phyloP scores from a whole-genome alignment of 495 filamentous ascomycete genomes.

The Penicillium malachiteum region DNA sequence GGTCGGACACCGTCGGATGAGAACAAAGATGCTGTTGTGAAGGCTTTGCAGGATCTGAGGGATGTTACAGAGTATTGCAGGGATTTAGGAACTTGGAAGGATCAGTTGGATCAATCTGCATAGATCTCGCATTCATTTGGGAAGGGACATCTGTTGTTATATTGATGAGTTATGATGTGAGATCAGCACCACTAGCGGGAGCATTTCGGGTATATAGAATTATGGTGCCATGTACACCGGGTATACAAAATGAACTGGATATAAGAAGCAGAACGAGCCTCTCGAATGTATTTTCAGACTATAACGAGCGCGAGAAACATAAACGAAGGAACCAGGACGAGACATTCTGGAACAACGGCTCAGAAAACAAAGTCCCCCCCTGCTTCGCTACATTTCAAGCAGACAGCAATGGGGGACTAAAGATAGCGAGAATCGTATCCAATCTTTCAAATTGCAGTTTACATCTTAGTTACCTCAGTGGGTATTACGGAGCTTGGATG shows the following conservation, averaged over 20 bases:
- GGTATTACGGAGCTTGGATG: conserved; percentile 47
- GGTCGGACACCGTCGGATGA: conserved; percentile 45
- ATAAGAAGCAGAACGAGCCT: conserved; percentile 4
- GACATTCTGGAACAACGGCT: conserved; percentile 10
- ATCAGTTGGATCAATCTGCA: conserved; percentile 25
- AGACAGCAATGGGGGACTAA: conserved; percentile 23
- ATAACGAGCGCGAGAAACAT: conserved; percentile 16
- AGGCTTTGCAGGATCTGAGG: conserved; percentile 27
- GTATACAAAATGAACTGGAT: neutral
- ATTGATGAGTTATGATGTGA: neutral
- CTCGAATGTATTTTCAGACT: conserved; percentile 15
- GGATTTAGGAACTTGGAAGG: conserved; percentile 45
- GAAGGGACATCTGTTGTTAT: too few species aligned
- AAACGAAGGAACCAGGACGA: conserved; percentile 19
- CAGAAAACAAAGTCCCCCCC: conserved; percentile 21
- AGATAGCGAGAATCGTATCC: conserved; percentile 31
- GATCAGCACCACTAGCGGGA: neutral
- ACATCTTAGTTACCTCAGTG: conserved; percentile 30
- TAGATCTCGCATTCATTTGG: neutral
- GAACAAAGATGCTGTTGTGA: conserved; percentile 28
- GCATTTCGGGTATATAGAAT: neutral
- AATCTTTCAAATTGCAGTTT: conserved; percentile 35
- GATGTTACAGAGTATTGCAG: conserved; percentile 37
- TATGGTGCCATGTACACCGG: too few species aligned
- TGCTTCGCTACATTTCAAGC: conserved; percentile 20